Evolutionary conservation across 2,329 filamentous ascomycete genomes (phyloP).

Genomic region (Aschersonia sp.): DNA sequence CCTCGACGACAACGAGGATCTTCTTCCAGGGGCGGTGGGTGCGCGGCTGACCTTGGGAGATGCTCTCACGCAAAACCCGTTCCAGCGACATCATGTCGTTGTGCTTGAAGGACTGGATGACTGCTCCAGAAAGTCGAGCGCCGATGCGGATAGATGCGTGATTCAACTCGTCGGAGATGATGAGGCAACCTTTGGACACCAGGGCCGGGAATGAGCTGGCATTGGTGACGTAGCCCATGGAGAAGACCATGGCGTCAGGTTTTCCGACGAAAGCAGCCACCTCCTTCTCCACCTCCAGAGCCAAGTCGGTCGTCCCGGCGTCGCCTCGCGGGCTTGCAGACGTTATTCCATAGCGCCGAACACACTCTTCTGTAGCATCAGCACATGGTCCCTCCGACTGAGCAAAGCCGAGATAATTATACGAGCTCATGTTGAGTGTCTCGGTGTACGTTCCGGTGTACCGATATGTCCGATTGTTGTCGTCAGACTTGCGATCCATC

Average conservation of each 20-base stretch:
- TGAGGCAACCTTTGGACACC: constrained; percentile 80
- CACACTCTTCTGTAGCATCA: constrained; percentile 74
- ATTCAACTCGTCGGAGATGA: constrained; percentile 95
- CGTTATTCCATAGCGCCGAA: constrained; percentile 75
- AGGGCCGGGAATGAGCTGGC: constrained; percentile 83
- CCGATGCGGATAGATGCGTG: constrained; percentile 96
- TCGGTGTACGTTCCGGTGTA: constrained; percentile 84
- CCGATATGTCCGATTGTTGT: constrained; percentile 83
- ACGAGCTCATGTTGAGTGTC: constrained; percentile 96
- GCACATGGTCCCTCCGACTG: constrained; percentile 95
- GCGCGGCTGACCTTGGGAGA: constrained; percentile 90
- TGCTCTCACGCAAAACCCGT: constrained; percentile 72
- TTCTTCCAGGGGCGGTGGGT: constrained; percentile 99
- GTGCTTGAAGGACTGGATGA: constrained; percentile 94
- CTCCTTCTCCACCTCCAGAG: constrained; percentile 76
- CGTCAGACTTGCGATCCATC: constrained; percentile 76
- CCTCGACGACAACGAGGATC: constrained; percentile 91
- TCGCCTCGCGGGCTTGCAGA: constrained; percentile 72
- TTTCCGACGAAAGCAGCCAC: constrained; percentile 90
- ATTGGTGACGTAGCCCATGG: constrained; percentile 97
- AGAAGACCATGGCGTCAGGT: constrained; percentile 89
- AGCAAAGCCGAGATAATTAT: constrained; percentile 97
- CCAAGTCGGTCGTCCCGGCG: constrained; percentile 73
- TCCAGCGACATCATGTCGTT: constrained; percentile 90
- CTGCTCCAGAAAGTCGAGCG: constrained; percentile 81